Evolutionary conservation across 2,329 filamentous ascomycete species (phyloP).

Genomic region (Aspergillus transmontanensis): DNA sequence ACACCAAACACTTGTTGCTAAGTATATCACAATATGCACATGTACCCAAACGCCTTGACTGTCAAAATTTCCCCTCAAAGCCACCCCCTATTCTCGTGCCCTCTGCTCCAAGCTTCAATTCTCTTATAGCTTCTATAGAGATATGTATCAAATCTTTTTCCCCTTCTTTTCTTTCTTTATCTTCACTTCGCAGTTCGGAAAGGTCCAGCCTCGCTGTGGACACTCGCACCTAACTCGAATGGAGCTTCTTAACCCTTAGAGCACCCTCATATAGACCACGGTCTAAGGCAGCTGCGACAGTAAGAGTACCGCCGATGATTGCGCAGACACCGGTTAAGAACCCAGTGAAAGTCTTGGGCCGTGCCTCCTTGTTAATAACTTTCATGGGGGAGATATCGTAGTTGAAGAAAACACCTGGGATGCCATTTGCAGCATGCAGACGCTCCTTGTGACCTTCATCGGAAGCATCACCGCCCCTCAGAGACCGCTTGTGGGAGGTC

Average conservation of each 20-base stretch:
- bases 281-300: constrained; percentile 91
- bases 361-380: constrained; percentile 93
- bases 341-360: constrained; percentile 83
- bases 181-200: not conserved
- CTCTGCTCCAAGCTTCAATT: not conserved
- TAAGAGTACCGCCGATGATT: constrained; percentile 90
- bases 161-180: not conserved
- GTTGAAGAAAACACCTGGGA: constrained; percentile 97
- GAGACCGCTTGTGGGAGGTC: constrained; percentile 89
- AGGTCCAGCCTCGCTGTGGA: not conserved
- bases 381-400: constrained; percentile 99
- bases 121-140: not conserved
- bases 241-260: constrained; percentile 83
- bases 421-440: constrained; percentile 84
- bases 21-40: constrained; percentile 6
- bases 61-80: not conserved
- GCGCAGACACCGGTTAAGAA: constrained; percentile 95
- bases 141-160: not conserved
- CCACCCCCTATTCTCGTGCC: not conserved
- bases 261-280: constrained; percentile 88
- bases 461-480: constrained; percentile 79
- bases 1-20: constrained; percentile 6
- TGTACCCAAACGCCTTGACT: constrained; percentile 13
- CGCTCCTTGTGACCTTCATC: constrained; percentile 91
- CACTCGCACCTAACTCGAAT: constrained; percentile 52